Evolutionary conservation across 2,329 filamentous ascomycete species (phyloP).

Genomic region (Cladosporium sp.): DNA sequence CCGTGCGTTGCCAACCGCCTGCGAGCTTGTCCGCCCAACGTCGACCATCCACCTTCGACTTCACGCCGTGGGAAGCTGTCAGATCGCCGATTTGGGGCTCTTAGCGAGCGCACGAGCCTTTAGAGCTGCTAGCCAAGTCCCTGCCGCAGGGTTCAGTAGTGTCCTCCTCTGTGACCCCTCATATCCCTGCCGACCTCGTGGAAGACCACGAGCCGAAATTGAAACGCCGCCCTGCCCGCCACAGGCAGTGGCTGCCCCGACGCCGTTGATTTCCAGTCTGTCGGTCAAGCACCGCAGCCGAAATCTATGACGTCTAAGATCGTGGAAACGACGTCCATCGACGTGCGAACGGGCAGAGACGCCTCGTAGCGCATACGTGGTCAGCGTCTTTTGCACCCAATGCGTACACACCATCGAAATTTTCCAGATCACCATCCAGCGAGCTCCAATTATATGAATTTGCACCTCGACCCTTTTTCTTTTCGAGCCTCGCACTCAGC

Average conservation of each 20-base stretch:
- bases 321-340: neutral
- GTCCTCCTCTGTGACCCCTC: neutral
- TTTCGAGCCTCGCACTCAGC: neutral
- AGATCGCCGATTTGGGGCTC: neutral
- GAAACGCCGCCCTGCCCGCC: neutral
- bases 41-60: too few species aligned
- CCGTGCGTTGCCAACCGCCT: neutral
- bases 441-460: neutral
- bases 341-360: neutral
- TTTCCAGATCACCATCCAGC: neutral
- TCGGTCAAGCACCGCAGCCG: neutral
- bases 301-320: neutral
- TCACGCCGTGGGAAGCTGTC: neutral
- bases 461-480: neutral
- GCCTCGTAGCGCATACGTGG: neutral
- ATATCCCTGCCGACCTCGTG: conserved; percentile 1
- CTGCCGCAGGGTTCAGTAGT: neutral
- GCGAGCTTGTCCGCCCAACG: neutral
- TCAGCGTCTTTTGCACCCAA: neutral
- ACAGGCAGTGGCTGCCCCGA: neutral
- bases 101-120: neutral
- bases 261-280: neutral
- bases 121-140: neutral
- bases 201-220: neutral
- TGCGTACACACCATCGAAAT: too few species aligned